Evolutionary conservation across 2,329 filamentous ascomycete species (phyloP).

Genomic region (Domatiomyces catenatus): DNA sequence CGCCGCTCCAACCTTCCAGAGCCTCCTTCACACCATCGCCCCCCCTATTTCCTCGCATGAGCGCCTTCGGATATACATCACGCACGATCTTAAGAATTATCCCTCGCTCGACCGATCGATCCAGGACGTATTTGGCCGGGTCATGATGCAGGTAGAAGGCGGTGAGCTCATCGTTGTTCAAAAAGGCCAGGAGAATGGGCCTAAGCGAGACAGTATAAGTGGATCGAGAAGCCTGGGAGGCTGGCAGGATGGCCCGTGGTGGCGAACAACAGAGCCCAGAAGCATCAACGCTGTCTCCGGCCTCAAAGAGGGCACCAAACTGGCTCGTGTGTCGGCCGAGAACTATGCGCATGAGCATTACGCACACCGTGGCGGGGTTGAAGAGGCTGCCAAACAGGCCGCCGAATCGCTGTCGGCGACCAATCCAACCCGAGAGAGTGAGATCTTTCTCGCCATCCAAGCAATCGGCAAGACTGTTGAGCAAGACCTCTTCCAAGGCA

Average conservation of each 20-base stretch:
- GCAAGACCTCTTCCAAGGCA: conserved; percentile 49
- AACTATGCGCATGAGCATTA: conserved; percentile 78
- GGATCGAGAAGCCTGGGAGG: conserved; percentile 43
- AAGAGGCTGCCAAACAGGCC: conserved; percentile 63
- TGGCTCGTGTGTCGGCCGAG: conserved; percentile 79
- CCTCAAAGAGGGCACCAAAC: conserved; percentile 72
- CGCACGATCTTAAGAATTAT: conserved; percentile 88
- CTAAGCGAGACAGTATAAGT: conserved; percentile 46
- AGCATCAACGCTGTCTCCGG: conserved; percentile 69
- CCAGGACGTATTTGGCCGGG: conserved; percentile 77
- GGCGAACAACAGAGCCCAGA: conserved; percentile 54
- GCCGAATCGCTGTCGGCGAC: conserved; percentile 63
- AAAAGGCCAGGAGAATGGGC: conserved; percentile 70
- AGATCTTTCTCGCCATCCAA: conserved; percentile 93
- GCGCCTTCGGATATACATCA: conserved; percentile 90
- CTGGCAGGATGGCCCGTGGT: conserved; percentile 96
- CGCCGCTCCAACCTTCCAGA: conserved; percentile 86
- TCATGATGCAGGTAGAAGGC: conserved; percentile 98
- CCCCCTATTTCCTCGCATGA: conserved; percentile 95
- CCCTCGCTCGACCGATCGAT: conserved; percentile 87
- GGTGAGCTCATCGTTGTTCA: conserved; percentile 90
- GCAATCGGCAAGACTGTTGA: conserved; percentile 55
- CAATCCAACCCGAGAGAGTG: conserved; percentile 81
- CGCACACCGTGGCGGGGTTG: conserved; percentile 58
- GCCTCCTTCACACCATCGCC: conserved; percentile 84